Conservation (phyloP, 495 filamentous ascomycete genomes). For the Aspergillus olivimuriae region DNA sequence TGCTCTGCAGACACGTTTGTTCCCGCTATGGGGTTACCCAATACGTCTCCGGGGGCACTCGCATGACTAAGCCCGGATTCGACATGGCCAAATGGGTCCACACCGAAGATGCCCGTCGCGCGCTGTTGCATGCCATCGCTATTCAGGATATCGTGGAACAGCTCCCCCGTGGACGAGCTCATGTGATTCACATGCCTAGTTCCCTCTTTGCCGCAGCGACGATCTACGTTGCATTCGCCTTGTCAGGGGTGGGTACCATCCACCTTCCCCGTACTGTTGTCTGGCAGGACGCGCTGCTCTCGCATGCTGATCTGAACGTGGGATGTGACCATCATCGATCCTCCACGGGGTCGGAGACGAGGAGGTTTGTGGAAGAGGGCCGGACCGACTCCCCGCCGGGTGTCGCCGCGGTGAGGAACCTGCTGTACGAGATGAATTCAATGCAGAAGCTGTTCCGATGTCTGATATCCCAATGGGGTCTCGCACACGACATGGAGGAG, state of each 20-base stretch:
- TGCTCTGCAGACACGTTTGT: slow-evolving; percentile 38
- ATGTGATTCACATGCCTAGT: slow-evolving; percentile 42
- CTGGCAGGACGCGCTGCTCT: slow-evolving; percentile 39
- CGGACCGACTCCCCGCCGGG: slow-evolving; percentile 14
- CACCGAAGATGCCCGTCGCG: slow-evolving; percentile 35
- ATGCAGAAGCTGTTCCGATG: slow-evolving; percentile 46
- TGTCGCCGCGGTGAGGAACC: slow-evolving; percentile 27
- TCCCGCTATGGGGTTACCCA: slow-evolving; percentile 35
- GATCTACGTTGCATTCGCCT: slow-evolving; percentile 36
- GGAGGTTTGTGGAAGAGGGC: slow-evolving; percentile 28
- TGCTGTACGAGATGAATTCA: slow-evolving; percentile 45
- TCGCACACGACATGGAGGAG: slow-evolving; percentile 45
- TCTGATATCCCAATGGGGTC: slow-evolving; percentile 41
- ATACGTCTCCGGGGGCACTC: slow-evolving; percentile 28
- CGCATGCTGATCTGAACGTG: slow-evolving; percentile 28
- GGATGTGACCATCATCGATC: slow-evolving; percentile 19
- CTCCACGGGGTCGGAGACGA: slow-evolving; percentile 27
- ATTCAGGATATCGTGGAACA: slow-evolving; percentile 48
- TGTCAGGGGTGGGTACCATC: slow-evolving; percentile 31
- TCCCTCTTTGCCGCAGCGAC: slow-evolving; percentile 41
- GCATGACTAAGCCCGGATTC: slow-evolving; percentile 20
- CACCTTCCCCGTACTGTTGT: slow-evolving; percentile 34
- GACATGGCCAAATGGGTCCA: slow-evolving; percentile 36
- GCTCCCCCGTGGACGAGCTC: slow-evolving; percentile 39
- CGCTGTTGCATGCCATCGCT: slow-evolving; percentile 41